Base-by-base conservation (phyloP, 352 stramenopile species). In the Phytophthora pisi region DNA sequence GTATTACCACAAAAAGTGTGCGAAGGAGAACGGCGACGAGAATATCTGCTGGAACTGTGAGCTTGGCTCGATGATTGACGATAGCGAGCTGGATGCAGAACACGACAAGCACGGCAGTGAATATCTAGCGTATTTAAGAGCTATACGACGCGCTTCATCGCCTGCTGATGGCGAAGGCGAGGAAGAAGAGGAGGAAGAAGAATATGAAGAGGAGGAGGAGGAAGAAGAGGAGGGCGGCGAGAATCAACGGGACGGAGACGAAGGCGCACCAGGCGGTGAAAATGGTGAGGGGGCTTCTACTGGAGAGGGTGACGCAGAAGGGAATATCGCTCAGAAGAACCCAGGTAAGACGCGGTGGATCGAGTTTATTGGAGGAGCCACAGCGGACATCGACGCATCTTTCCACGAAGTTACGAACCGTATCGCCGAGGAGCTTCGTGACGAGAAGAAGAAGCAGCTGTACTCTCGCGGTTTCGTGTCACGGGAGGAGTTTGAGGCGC, bases 41-140 rank as follows among this genome's bases (percentile, higher is more conserved):
- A 84, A 66, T 7, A 60, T 84, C 11, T 94, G 86, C 68, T 94
- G 84, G 82, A 88, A 90, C 26, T 94, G 86, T 52, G 82, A 92
- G 56, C 66, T 88, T 43, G 77, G 87, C 30, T 81, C 74, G 7
- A 81, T 93, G 69, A 92, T 94, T 57, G 84, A 94, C 42, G 86
- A 94, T 53, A 90, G 71, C 7, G 84, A 92, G 38, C 66, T 94
- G 16, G 86, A 85, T 4, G 72, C 88, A 54, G 72, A 78, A 23
- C 66, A 82, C 10, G 78, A 66, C 8, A 77, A 89, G 20, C 53
- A 85, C 45, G 56, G 43, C 30, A 84, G 8, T 61, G 62, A 34
- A 74, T 92, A 77, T 70, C 85, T 49, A 57, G 58, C 10, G 74
- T 92, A 77, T 75, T 84, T 75, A 50, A 79, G 74, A 28, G 70